A percentile compares a stretch with the other conserved stretches of the same genome.
These are phyloP conservation scores for Tetradesmus obliquus DNA, from an alignment of 139 green algal species.

Conservation along the genomic window DNA sequence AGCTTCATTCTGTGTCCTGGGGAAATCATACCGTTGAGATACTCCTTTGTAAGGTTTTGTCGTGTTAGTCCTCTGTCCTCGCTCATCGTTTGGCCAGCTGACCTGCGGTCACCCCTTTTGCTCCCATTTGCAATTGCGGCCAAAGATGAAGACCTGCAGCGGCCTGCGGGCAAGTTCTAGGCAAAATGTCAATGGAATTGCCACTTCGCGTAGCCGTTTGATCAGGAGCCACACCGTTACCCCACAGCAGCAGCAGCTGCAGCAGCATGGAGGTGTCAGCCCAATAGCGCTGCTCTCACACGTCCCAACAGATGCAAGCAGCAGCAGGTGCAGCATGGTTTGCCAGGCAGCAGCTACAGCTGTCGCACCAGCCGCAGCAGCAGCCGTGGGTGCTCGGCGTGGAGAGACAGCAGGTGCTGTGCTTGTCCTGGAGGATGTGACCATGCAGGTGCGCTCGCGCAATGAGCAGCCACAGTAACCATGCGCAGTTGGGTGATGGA, in stretches of 20 bases:
- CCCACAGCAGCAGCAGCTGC: neutral
- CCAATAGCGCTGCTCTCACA: neutral
- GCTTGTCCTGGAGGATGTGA: slow-evolving; percentile 62
- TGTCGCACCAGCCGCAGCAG: neutral
- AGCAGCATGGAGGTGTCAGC: neutral
- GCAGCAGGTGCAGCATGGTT: neutral
- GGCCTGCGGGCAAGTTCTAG: neutral
- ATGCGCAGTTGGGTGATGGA: neutral
- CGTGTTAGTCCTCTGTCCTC: neutral
- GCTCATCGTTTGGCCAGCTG: neutral
- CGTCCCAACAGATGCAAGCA: neutral
- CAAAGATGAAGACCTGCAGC: neutral
- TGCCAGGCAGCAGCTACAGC: neutral
- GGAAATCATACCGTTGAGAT: neutral
- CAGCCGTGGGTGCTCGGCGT: slow-evolving; percentile 11
- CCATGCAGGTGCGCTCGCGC: slow-evolving; percentile 43
- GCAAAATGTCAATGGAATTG: neutral
- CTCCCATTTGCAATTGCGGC: neutral
- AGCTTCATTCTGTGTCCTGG: neutral
- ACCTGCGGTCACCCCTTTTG: neutral
- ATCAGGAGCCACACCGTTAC: neutral
- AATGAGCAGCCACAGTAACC: neutral
- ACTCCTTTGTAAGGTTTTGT: neutral
- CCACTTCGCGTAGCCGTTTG: neutral
- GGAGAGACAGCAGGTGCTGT: slow-evolving; percentile 68